These are phyloP conservation scores for Globomyces sp. DNA, from an alignment of 371 early-diverging fungal species.

Conservation along the genomic window DNA sequence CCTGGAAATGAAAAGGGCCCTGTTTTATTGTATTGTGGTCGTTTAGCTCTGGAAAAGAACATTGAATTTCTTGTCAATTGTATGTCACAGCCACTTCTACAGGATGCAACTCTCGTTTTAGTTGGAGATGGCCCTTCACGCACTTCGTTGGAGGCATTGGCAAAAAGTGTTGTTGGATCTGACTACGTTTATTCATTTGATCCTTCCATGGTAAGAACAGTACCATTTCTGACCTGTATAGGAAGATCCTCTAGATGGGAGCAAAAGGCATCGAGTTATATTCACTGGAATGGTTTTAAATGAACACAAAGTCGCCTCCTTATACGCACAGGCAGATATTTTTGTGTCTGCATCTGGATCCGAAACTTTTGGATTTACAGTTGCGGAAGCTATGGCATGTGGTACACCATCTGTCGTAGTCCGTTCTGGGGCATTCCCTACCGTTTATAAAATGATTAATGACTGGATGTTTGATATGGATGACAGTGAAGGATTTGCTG, in stretches of 20 bases:
- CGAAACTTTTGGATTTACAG: constrained; percentile 56
- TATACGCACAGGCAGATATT: constrained; percentile 40
- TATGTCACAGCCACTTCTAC: constrained; percentile 31
- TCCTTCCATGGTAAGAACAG: neutral
- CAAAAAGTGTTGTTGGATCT: constrained; percentile 33
- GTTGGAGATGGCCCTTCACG: constrained; percentile 49
- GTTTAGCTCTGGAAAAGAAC: constrained; percentile 48
- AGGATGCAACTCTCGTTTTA: constrained; percentile 34
- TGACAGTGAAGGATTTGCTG: constrained; percentile 37
- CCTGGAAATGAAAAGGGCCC: constrained; percentile 17
- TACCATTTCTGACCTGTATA: neutral
- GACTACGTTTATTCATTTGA: constrained; percentile 23
- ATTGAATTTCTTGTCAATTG: constrained; percentile 45
- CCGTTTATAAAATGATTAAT: constrained; percentile 40
- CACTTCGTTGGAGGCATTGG: constrained; percentile 31
- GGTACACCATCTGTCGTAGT: constrained; percentile 47
- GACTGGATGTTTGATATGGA: constrained; percentile 48
- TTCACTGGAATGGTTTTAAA: constrained; percentile 47
- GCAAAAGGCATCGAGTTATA: constrained; percentile 29
- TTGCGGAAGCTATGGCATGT: constrained; percentile 54
- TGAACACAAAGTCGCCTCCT: constrained; percentile 33
- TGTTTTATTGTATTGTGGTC: constrained; percentile 44
- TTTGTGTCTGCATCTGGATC: constrained; percentile 47
- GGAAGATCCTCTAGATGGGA: neutral
- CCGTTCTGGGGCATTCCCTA: constrained; percentile 40